phyloP scores from a whole-genome alignment of 139 green algal genomes.

The Chlamydomonas incerta region DNA sequence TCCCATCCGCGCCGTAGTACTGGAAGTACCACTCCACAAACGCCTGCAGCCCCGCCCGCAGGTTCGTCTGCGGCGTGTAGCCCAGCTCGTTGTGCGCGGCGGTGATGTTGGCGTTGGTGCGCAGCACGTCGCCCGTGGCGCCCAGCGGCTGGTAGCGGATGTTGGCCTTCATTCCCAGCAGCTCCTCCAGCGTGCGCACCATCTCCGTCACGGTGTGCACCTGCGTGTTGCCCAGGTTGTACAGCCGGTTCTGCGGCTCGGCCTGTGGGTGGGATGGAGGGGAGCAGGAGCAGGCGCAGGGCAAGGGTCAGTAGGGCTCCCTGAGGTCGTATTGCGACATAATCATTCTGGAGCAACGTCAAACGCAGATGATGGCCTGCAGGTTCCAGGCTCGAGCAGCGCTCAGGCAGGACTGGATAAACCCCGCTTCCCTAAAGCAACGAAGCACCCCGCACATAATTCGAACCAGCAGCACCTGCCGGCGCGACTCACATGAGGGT shows the following conservation, averaged over 20 bases:
- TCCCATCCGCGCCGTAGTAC: slow-evolving; percentile 63
- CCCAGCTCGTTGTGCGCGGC: slow-evolving; percentile 48
- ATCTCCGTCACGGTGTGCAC: slow-evolving; percentile 77
- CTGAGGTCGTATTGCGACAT: too few relatives aligned
- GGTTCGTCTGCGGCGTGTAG: slow-evolving; percentile 54
- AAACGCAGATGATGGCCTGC: too few relatives aligned
- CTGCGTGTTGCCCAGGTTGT: slow-evolving; percentile 85
- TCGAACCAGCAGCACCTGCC: too few relatives aligned
- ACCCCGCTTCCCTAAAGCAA: too few relatives aligned
- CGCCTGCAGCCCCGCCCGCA: slow-evolving; percentile 66
- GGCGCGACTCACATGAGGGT: neutral
- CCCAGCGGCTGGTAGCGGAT: slow-evolving; percentile 71
- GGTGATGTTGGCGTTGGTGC: slow-evolving; percentile 83
- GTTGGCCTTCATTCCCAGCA: slow-evolving; percentile 64
- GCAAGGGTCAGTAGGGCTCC: neutral
- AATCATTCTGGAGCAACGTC: too few relatives aligned
- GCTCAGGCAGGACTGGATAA: too few relatives aligned
- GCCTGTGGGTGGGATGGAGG: slow-evolving; percentile 7
- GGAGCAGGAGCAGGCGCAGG: neutral
- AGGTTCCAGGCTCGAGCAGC: too few relatives aligned
- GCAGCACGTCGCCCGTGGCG: slow-evolving; percentile 78
- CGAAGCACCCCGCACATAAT: too few relatives aligned
- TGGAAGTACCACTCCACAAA: slow-evolving; percentile 81
- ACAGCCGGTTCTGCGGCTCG: slow-evolving; percentile 57
- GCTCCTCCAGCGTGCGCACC: slow-evolving; percentile 73